phyloP scores from a whole-genome alignment of 768 basidiomycete genomes.

The Tulasnella sp. region DNA sequence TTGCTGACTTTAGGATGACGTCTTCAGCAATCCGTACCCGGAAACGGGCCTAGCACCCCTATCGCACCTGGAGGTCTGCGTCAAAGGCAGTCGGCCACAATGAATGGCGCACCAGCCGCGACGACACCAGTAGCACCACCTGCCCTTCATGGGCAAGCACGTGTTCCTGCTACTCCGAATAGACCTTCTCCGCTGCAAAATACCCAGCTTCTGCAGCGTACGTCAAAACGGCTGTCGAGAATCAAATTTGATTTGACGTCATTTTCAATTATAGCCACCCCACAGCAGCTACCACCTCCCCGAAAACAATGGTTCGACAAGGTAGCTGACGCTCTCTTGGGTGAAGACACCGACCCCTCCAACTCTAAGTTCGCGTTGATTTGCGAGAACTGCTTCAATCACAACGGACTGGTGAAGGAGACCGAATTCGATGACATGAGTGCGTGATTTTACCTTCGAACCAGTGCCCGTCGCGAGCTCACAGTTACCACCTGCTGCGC shows the following conservation, averaged over 20 bases:
- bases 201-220: not conserved
- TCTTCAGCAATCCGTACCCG: not conserved
- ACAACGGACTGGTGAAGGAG: constrained; percentile 84
- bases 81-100: not conserved
- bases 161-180: not conserved
- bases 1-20: not conserved
- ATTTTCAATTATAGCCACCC: not conserved
- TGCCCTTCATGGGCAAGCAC: not conserved
- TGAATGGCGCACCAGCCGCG: not conserved
- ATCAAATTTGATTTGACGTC: not conserved
- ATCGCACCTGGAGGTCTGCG: not conserved
- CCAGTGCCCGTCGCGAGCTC: not conserved
- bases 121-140: not conserved
- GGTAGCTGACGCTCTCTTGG: constrained; percentile 76
- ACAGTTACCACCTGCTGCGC: not conserved
- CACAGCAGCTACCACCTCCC: constrained; percentile 39
- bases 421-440: constrained; percentile 73
- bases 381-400: constrained; percentile 76
- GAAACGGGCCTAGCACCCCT: not conserved
- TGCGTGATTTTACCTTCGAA: constrained; percentile 37
- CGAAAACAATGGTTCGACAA: constrained; percentile 82
- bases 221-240: not conserved
- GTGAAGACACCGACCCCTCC: constrained; percentile 49
- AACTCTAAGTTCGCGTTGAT: constrained; percentile 66
- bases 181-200: not conserved